phyloP scores from a whole-genome alignment of 2,329 filamentous ascomycete genomes.

The Aspergillus aculeatinus region DNA sequence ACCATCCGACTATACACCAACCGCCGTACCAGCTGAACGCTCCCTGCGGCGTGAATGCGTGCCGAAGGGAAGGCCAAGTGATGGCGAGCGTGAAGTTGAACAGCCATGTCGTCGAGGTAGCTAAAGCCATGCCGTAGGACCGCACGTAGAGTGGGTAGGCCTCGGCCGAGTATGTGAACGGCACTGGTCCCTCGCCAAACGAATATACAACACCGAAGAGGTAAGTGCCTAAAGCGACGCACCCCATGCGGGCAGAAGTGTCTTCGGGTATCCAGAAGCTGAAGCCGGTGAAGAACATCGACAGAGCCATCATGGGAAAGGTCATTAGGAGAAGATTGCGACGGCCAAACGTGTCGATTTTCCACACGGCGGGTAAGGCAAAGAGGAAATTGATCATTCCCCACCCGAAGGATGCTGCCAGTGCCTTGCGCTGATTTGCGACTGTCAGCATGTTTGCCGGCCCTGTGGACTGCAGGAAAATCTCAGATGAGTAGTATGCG shows the following conservation, averaged over 20 bases:
- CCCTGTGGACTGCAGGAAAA: conserved; percentile 53
- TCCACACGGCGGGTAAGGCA: conserved; percentile 62
- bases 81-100: conserved; percentile 57
- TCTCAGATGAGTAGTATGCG: conserved; percentile 61
- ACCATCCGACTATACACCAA: conserved; percentile 48
- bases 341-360: conserved; percentile 67
- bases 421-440: conserved; percentile 51
- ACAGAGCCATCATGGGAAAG: conserved; percentile 62
- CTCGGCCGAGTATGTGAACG: conserved; percentile 67
- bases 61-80: conserved; percentile 53
- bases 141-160: conserved; percentile 65
- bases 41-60: conserved; percentile 51
- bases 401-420: conserved; percentile 59
- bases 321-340: conserved; percentile 63
- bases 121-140: conserved; percentile 61
- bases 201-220: conserved; percentile 48
- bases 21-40: conserved; percentile 54
- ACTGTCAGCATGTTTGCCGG: conserved; percentile 22
- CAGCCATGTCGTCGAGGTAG: conserved; percentile 62
- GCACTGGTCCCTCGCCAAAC: conserved; percentile 63
- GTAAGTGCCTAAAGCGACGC: conserved; percentile 46
- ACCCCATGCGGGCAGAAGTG: conserved; percentile 37
- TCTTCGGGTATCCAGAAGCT: conserved; percentile 51
- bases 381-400: conserved; percentile 66
- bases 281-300: conserved; percentile 54